These are phyloP conservation scores for Thermochaetoides thermophila DNA, from an alignment of 495 filamentous ascomycete species.

Conservation along the genomic window DNA sequence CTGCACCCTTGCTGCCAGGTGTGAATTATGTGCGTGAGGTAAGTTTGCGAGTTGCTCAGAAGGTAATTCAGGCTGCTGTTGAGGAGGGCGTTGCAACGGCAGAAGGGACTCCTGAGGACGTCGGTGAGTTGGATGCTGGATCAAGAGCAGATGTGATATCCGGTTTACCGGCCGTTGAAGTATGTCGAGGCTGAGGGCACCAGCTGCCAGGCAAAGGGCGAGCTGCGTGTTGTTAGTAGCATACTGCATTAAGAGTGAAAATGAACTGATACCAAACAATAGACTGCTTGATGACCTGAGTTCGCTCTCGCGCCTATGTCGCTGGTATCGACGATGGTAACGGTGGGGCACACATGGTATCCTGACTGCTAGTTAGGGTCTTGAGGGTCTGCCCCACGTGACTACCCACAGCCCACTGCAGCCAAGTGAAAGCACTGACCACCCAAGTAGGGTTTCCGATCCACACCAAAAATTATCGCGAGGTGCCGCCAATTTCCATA, in stretches of 20 bases:
- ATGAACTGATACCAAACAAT: background rate
- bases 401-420: constrained; percentile 13
- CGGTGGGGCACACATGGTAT: too few relatives aligned
- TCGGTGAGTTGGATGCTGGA: constrained; percentile 57
- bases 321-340: too few relatives aligned
- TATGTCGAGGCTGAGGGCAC: constrained; percentile 36
- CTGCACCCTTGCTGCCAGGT: constrained; percentile 53
- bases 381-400: constrained; percentile 11
- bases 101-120: constrained; percentile 42
- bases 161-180: constrained; percentile 51
- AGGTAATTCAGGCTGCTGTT: constrained; percentile 60
- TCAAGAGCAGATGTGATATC: constrained; percentile 83
- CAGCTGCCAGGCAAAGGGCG: constrained; percentile 41
- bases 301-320: constrained; percentile 3
- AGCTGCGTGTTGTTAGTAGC: constrained; percentile 22
- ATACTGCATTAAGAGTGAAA: background rate
- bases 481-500: constrained; percentile 15
- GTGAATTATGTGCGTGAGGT: constrained; percentile 61
- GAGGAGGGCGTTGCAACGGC: constrained; percentile 51
- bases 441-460: constrained; percentile 26
- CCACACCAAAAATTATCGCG: constrained; percentile 27
- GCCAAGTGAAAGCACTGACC: too few relatives aligned
- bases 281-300: background rate
- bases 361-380: too few relatives aligned
- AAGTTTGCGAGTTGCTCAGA: constrained; percentile 61